Conservation (phyloP, 129 eudicot species). For the Artemisia annua region DNA sequence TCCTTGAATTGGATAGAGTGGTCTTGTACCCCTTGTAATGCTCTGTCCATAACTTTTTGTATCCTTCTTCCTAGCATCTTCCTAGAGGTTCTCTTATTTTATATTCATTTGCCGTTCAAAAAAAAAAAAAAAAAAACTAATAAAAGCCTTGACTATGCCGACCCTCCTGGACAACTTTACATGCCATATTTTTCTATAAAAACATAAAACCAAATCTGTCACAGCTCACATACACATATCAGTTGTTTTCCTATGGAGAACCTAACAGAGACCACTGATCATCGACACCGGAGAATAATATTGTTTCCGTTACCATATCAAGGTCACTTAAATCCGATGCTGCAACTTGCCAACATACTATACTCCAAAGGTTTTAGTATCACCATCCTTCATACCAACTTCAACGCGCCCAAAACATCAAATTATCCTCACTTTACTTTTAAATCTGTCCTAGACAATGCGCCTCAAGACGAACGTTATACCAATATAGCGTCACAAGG, state of each 20-base stretch:
- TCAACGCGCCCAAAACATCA: slow-evolving; percentile 44
- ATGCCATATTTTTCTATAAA: slow-evolving; percentile 13
- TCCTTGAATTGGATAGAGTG: too few relatives aligned
- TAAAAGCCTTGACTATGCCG: background rate
- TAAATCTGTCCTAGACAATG: slow-evolving; percentile 32
- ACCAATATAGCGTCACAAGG: background rate
- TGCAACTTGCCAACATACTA: slow-evolving; percentile 60
- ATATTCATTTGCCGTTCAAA: too few relatives aligned
- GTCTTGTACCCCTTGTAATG: too few relatives aligned
- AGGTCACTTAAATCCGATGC: slow-evolving; percentile 71
- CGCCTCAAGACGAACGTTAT: slow-evolving; percentile 9
- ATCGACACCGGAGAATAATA: slow-evolving; percentile 28
- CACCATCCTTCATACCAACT: slow-evolving; percentile 53
- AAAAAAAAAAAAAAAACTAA: background rate
- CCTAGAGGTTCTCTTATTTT: too few relatives aligned
- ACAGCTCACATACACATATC: background rate
- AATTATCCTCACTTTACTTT: slow-evolving; percentile 50
- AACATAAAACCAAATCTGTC: background rate
- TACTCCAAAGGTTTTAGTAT: slow-evolving; percentile 58
- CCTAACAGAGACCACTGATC: background rate
- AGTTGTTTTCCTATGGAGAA: slow-evolving; percentile 1
- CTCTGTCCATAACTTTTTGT: too few relatives aligned
- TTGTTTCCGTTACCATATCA: slow-evolving; percentile 57
- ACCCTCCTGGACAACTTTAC: background rate
- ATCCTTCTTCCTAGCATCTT: too few relatives aligned